phyloP scores from a whole-genome alignment of 805 yeast species.

The Starmerella vaccinii region DNA sequence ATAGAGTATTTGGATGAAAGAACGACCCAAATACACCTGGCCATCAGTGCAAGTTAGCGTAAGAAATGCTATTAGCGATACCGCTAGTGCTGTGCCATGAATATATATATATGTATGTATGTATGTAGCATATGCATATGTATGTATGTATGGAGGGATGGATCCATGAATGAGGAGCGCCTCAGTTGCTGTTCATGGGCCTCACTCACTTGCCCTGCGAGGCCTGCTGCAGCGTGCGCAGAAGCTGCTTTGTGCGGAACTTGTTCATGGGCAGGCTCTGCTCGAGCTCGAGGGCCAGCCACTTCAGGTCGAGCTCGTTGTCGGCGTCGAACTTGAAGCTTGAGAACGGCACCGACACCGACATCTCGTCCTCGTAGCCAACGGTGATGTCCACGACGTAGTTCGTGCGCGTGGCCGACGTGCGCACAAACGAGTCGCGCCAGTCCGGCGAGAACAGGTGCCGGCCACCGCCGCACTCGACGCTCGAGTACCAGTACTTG shows the following conservation, averaged over 20 bases:
- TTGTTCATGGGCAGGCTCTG: conserved; percentile 7
- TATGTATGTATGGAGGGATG: too few species aligned
- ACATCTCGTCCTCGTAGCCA: conserved; percentile 13
- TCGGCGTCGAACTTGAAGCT: conserved; percentile 11
- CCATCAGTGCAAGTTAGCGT: too few species aligned
- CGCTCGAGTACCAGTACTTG: conserved; percentile 16
- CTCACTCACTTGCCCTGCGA: background rate
- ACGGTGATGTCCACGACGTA: conserved; percentile 13
- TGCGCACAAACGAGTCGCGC: conserved; percentile 16
- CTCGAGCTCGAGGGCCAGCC: conserved; percentile 19
- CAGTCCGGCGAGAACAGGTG: conserved; percentile 21
- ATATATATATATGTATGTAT: too few species aligned
- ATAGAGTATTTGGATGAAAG: too few species aligned
- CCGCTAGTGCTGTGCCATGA: too few species aligned
- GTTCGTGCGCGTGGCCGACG: conserved; percentile 14
- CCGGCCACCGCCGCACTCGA: conserved; percentile 21
- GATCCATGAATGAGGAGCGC: too few species aligned
- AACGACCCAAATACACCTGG: too few species aligned
- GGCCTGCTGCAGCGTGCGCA: background rate
- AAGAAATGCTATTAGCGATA: too few species aligned
- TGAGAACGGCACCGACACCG: conserved; percentile 16
- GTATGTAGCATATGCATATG: too few species aligned
- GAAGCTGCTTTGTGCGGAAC: background rate
- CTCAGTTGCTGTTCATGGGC: too few species aligned
- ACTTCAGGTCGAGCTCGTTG: conserved; percentile 10